Percentiles rank a stretch among this genome's conserved stretches.
Evolutionary conservation across 2,329 filamentous ascomycete genomes (phyloP).

Genomic region (Aspergillus versicolor): DNA sequence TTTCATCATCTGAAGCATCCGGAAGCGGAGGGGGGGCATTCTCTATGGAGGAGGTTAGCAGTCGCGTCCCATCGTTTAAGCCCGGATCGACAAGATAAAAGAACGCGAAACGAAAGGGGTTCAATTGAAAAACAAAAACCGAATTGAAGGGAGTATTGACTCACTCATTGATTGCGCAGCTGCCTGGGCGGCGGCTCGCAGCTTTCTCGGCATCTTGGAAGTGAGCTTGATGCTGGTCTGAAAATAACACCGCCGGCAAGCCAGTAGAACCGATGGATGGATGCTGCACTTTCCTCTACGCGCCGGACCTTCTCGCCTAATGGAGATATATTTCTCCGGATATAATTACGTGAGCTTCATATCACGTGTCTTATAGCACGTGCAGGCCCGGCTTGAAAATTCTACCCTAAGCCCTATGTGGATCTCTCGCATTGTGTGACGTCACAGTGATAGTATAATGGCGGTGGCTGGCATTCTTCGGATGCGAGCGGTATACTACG

Average conservation of each 20-base stretch:
- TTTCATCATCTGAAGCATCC: conserved; percentile 48
- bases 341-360: background rate
- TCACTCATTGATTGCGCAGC: conserved; percentile 48
- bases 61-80: conserved; percentile 9
- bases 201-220: conserved; percentile 44
- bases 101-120: background rate
- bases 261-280: conserved; percentile 11
- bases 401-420: conserved; percentile 7
- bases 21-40: conserved; percentile 41
- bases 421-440: conserved; percentile 6
- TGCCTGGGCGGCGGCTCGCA: conserved; percentile 47
- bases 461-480: background rate
- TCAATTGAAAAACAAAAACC: background rate
- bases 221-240: conserved; percentile 2
- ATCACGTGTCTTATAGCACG: conserved; percentile 9
- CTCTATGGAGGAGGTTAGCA: conserved; percentile 33
- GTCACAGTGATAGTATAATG: background rate
- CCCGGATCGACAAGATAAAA: background rate
- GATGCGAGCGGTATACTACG: conserved; percentile 5
- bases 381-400: background rate
- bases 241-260: background rate
- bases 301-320: conserved; percentile 5
- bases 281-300: conserved; percentile 12
- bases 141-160: conserved; percentile 16
- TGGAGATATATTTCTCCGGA: conserved; percentile 11